A percentile compares a stretch with the other conserved stretches of the same genome.
Evolutionary conservation across 2,329 filamentous ascomycete genomes (phyloP).

Genomic region (Nemania serpens): DNA sequence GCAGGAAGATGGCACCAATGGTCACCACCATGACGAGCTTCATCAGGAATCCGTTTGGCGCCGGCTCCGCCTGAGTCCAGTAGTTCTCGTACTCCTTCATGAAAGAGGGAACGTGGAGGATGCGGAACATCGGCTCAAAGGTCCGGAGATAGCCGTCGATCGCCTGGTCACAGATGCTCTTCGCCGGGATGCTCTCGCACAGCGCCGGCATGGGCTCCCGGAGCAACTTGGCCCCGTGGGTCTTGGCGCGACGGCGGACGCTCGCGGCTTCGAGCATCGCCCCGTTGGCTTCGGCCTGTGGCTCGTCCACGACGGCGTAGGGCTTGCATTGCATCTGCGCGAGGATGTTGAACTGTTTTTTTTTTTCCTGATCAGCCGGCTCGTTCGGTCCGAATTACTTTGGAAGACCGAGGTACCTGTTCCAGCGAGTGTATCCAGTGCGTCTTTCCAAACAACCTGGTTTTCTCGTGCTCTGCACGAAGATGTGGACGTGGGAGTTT

Average conservation of each 20-base stretch:
- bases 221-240: slow-evolving; percentile 17
- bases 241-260: slow-evolving; percentile 25
- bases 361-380: slow-evolving; percentile 6
- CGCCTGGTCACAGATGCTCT: slow-evolving; percentile 27
- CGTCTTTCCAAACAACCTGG: slow-evolving; percentile 30
- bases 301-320: slow-evolving; percentile 17
- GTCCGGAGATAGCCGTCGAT: slow-evolving; percentile 34
- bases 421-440: slow-evolving; percentile 34
- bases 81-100: slow-evolving; percentile 29
- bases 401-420: slow-evolving; percentile 18
- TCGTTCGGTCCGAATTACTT: not conserved
- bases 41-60: slow-evolving; percentile 23
- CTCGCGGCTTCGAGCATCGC: slow-evolving; percentile 21
- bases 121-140: slow-evolving; percentile 34
- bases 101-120: slow-evolving; percentile 35
- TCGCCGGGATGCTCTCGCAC: slow-evolving; percentile 26
- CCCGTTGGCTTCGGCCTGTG: slow-evolving; percentile 14
- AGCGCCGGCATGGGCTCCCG: slow-evolving; percentile 26
- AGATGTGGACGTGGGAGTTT: slow-evolving; percentile 29
- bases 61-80: slow-evolving; percentile 20
- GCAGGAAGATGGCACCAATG: slow-evolving; percentile 33
- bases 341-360: slow-evolving; percentile 27
- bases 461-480: slow-evolving; percentile 30
- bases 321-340: slow-evolving; percentile 27
- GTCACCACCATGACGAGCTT: slow-evolving; percentile 36